Conservation (phyloP, 2,329 filamentous ascomycete genomes). For the Pseudocercospora macadamiae region DNA sequence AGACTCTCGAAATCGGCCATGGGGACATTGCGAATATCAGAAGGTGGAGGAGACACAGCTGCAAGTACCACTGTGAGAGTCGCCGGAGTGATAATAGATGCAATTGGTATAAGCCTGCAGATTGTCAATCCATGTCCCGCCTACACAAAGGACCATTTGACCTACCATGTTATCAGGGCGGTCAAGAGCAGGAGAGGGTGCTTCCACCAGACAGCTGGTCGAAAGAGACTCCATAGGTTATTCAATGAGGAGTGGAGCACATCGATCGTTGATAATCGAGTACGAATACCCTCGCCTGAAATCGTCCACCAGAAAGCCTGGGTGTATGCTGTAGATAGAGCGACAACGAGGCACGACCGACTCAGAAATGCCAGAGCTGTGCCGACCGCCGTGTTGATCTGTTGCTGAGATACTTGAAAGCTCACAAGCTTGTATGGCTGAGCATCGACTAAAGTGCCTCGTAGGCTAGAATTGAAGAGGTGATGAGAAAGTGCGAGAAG, state of each 20-base stretch:
- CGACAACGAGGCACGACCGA: conserved; percentile 8
- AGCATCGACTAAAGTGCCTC: neutral
- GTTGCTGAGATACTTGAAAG: conserved; percentile 1
- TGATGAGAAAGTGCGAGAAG: neutral
- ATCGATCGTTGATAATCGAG: neutral
- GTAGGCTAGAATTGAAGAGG: neutral
- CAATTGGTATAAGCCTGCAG: conserved; percentile 3
- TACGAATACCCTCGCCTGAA: neutral
- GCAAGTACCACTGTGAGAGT: conserved; percentile 8
- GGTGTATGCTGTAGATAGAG: conserved; percentile 8
- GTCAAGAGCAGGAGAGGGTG: neutral
- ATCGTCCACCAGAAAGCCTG: conserved; percentile 12
- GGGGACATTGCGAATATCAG: neutral
- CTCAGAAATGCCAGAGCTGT: conserved; percentile 18
- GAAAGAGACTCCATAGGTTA: neutral
- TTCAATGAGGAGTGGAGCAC: neutral
- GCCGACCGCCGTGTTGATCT: conserved; percentile 12
- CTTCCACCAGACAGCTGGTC: neutral
- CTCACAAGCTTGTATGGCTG: neutral
- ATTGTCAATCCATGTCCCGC: neutral
- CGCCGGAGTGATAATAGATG: conserved; percentile 7
- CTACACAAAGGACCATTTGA: neutral
- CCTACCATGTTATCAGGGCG: neutral
- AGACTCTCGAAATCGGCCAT: conserved; percentile 7
- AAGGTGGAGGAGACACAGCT: neutral